phyloP scores from a whole-genome alignment of 139 green algal genomes.

The Raphidocelis subcapitata region DNA sequence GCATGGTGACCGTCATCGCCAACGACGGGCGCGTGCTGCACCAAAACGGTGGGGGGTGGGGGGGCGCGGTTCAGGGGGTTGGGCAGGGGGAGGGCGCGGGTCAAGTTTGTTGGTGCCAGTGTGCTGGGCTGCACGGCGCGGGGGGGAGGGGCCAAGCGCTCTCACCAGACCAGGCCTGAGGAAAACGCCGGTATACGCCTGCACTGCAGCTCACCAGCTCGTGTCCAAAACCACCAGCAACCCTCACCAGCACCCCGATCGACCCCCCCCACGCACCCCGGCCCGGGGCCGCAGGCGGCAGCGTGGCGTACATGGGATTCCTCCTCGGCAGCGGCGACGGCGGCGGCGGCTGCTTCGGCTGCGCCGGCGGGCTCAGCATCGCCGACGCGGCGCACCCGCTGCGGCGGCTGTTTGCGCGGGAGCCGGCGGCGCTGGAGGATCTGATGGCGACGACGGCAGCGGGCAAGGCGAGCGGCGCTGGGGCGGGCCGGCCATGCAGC shows the following conservation, averaged over 20 bases:
- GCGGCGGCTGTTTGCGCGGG: constrained; percentile 28
- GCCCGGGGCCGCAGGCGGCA: constrained; percentile 8
- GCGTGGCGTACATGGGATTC: constrained; percentile 38
- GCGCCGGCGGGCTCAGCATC: not conserved
- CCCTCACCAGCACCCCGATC: too few relatives aligned
- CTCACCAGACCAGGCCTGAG: too few relatives aligned
- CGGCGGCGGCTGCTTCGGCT: not conserved
- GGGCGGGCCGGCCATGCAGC: not conserved
- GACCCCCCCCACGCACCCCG: too few relatives aligned
- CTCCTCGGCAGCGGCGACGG: constrained; percentile 4
- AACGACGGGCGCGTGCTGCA: constrained; percentile 30
- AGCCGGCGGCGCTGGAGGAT: constrained; percentile 17
- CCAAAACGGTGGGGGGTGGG: constrained; percentile 23
- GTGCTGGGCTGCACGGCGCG: too few relatives aligned
- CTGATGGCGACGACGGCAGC: constrained; percentile 10
- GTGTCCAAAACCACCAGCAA: too few relatives aligned
- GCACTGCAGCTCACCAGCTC: too few relatives aligned
- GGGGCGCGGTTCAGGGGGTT: not conserved
- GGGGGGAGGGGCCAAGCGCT: too few relatives aligned
- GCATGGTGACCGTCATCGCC: constrained; percentile 33
- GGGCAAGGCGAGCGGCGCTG: constrained; percentile 14
- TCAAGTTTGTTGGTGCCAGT: not conserved
- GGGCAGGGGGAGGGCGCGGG: not conserved
- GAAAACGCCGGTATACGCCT: too few relatives aligned
- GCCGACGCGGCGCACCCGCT: constrained; percentile 11